Evolutionary conservation across 805 yeast genomes (phyloP).

Genomic region (Yarrowia sp.): DNA sequence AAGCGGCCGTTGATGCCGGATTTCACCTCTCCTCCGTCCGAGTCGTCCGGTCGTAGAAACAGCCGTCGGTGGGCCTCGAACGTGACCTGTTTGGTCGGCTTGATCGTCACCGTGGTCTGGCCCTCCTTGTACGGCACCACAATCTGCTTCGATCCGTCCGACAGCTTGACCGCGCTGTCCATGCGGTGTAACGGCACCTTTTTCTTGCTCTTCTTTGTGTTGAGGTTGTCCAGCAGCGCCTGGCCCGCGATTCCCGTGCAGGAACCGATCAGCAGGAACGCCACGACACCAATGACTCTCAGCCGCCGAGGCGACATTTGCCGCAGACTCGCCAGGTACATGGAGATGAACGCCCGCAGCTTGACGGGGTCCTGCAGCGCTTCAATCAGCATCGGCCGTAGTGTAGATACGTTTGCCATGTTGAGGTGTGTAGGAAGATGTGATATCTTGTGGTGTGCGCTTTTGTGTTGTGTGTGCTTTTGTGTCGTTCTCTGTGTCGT

Average conservation of each 20-base stretch:
- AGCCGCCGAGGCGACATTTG: constrained; percentile 29
- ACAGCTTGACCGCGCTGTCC: constrained; percentile 45
- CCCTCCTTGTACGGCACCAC: constrained; percentile 43
- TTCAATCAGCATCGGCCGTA: constrained; percentile 18
- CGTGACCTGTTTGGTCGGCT: constrained; percentile 46
- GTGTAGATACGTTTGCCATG: constrained; percentile 32
- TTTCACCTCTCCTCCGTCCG: constrained; percentile 41
- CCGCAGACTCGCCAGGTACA: constrained; percentile 9
- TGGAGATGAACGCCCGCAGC: constrained; percentile 36
- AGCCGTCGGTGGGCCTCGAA: constrained; percentile 49
- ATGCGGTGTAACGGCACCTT: constrained; percentile 42
- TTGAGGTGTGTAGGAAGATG: too few species aligned
- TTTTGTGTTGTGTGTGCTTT: neutral
- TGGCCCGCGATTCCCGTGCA: constrained; percentile 36
- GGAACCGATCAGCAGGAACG: constrained; percentile 23
- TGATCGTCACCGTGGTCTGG: constrained; percentile 44
- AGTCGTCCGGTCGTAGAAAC: constrained; percentile 43
- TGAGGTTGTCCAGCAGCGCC: constrained; percentile 24
- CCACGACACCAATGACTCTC: constrained; percentile 25
- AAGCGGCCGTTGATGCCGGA: constrained; percentile 63
- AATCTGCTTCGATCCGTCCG: constrained; percentile 47
- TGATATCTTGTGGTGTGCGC: too few species aligned
- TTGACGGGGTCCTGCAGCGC: constrained; percentile 39
- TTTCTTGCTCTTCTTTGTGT: constrained; percentile 17
- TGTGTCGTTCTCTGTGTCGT: neutral